phyloP scores from a whole-genome alignment of 495 filamentous ascomycete genomes.

The Rhypophila decipiens region DNA sequence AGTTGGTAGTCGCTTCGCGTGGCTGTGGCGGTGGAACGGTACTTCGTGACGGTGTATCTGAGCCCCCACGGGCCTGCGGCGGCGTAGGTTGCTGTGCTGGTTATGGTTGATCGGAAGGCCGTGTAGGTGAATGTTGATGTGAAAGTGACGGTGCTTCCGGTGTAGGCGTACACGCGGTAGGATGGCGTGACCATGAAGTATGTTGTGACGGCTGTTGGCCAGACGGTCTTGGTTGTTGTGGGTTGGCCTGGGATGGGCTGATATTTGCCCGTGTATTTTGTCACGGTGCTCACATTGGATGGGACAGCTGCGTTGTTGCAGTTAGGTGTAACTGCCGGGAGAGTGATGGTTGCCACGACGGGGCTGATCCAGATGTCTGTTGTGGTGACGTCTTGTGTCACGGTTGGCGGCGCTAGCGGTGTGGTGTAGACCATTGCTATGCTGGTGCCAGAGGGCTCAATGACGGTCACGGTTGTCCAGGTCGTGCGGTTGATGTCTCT shows the following conservation, averaged over 20 bases:
- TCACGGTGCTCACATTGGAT: slow-evolving; percentile 3
- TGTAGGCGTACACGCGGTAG: slow-evolving; percentile 3
- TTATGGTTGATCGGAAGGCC: slow-evolving; percentile 3
- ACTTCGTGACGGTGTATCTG: slow-evolving; percentile 2
- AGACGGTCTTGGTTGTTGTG: slow-evolving; percentile 1
- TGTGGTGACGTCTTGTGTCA: slow-evolving; percentile 4
- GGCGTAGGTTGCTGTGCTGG: slow-evolving; percentile 1
- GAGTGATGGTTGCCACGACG: slow-evolving; percentile 6
- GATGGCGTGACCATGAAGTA: slow-evolving; percentile 2
- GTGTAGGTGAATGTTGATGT: slow-evolving; percentile 7
- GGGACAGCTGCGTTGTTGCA: slow-evolving; percentile 4
- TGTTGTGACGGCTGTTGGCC: slow-evolving; percentile 9
- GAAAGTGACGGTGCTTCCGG: slow-evolving; percentile 8
- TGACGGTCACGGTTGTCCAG: slow-evolving; percentile 3
- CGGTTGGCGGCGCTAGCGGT: neutral
- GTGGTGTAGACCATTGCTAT: slow-evolving; percentile 1
- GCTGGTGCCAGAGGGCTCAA: neutral
- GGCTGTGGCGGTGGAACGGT: slow-evolving; percentile 4
- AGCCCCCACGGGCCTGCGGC: neutral
- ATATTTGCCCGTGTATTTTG: slow-evolving; percentile 9
- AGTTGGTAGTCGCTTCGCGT: slow-evolving; percentile 9
- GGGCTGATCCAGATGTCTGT: slow-evolving; percentile 5
- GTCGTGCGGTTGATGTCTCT: slow-evolving; percentile 7
- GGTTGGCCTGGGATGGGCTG: slow-evolving; percentile 11
- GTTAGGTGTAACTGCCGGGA: neutral